Conservation (phyloP, 2,329 filamentous ascomycete species). For the Aspergillus intermedius region DNA sequence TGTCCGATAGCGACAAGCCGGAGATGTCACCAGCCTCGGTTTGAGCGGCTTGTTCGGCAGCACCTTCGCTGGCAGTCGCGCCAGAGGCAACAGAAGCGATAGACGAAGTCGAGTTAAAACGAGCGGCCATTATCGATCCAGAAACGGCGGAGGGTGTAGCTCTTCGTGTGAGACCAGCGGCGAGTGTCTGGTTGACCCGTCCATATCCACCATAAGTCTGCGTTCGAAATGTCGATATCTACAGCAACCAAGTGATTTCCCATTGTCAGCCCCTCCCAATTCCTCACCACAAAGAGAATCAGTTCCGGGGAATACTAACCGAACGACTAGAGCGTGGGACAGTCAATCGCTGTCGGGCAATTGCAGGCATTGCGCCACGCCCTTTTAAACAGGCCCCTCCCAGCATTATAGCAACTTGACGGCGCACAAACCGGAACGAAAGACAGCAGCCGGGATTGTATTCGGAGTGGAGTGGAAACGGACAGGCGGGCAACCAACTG, state of each 20-base stretch:
- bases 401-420: conserved; percentile 41
- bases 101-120: conserved; percentile 35
- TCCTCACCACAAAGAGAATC: neutral
- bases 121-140: conserved; percentile 20
- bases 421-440: conserved; percentile 4
- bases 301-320: conserved; percentile 21
- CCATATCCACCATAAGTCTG: conserved; percentile 16
- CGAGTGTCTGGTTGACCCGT: conserved; percentile 15
- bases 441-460: conserved; percentile 6
- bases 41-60: conserved; percentile 1
- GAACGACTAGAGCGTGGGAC: conserved; percentile 27
- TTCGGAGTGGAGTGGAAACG: no score
- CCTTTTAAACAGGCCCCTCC: conserved; percentile 49
- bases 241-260: conserved; percentile 10
- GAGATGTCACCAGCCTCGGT: conserved; percentile 10
- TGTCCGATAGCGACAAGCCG: conserved; percentile 23
- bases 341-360: conserved; percentile 24
- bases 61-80: conserved; percentile 5
- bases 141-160: conserved; percentile 13
- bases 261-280: conserved; percentile 5
- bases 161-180: conserved; percentile 17
- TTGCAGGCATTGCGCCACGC: conserved; percentile 39
- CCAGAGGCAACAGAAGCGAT: conserved; percentile 12
- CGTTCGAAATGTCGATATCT: conserved; percentile 32
- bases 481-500: no score